Percentiles rank a stretch among this genome's conserved stretches.
These are phyloP conservation scores for Astrocystis sublimbata DNA, from an alignment of 495 filamentous ascomycete species.

Conservation along the genomic window DNA sequence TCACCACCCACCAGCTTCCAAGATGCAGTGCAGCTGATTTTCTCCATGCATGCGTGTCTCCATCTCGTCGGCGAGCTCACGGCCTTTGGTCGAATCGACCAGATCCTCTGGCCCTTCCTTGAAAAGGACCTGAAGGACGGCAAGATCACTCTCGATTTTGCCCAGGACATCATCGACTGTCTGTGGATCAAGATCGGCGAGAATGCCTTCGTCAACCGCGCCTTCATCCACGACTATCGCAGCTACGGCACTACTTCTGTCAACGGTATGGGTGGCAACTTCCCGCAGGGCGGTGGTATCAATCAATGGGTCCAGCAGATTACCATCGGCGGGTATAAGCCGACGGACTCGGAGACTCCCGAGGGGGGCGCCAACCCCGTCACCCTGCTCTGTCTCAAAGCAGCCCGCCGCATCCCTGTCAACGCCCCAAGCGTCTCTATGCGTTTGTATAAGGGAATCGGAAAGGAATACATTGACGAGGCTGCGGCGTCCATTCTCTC, in stretches of 20 bases:
- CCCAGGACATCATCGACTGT: conserved; percentile 16
- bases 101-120: conserved; percentile 18
- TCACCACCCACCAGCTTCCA: conserved; percentile 6
- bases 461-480: conserved; percentile 5
- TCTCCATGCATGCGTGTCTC: conserved; percentile 13
- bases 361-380: conserved; percentile 17
- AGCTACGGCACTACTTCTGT: conserved; percentile 13
- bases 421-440: conserved; percentile 16
- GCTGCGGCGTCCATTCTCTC: conserved; percentile 10
- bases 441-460: conserved; percentile 12
- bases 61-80: conserved; percentile 19
- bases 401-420: conserved; percentile 13
- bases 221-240: conserved; percentile 18
- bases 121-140: neutral
- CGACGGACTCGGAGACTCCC: conserved; percentile 2
- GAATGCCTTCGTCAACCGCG: conserved; percentile 21
- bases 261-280: conserved; percentile 12
- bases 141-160: neutral
- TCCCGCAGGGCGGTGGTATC: conserved; percentile 18
- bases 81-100: conserved; percentile 16
- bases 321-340: conserved; percentile 16
- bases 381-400: conserved; percentile 12
- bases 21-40: conserved; percentile 17
- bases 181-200: conserved; percentile 22
- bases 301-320: conserved; percentile 20